Base-by-base conservation (phyloP, 108 stramenopile genomes). In the Licmophora abbreviata region DNA sequence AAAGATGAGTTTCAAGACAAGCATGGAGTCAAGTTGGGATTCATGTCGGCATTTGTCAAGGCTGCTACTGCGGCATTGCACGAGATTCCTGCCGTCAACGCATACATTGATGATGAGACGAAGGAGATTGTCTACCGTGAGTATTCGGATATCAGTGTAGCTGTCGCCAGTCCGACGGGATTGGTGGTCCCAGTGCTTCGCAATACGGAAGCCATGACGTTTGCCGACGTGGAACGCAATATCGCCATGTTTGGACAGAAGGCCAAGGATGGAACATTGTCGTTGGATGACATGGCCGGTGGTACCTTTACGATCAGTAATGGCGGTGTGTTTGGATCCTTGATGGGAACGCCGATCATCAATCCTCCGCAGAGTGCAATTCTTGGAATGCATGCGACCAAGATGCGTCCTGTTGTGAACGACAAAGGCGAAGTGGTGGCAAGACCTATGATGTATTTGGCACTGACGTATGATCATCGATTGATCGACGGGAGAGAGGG, bases 361-460 rank as follows among this genome's bases (percentile, higher is more conserved):
- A 99, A 99, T 79, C 92, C 92, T 31, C 99, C 99, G 1, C 99
- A 99, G 60, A 84, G 81, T 23, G 99, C 99, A n/a, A 96, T 99
- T 64, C 84, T 99, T 58, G 99, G 99, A 36, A 99, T 99, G 99
- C 99, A 99, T 74, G 97, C 97, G 22, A 98, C 97, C 47, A 99
- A 99, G 78, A 87, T 96, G 92, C 67, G 99, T 46, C 77, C 99
- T 2, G 95, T 96, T 15, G 96, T 97, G 30, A 78, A 90, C 57
- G 84, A 80, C 35, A 84, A 93, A 69, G 99, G 99, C 8, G 85
- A 95, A 52, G 85, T 99, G 42, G 93, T 93, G 49, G 94, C 96
- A 10, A 61, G 99, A 51, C 99, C 99, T 30, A 98, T 99, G 97
- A 99, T 99, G 99, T 99, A 97, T 69, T 65, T 99, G 54, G 99